Conservation (phyloP, 371 early-diverging fungal species). For the Apophysomyces elegans region DNA sequence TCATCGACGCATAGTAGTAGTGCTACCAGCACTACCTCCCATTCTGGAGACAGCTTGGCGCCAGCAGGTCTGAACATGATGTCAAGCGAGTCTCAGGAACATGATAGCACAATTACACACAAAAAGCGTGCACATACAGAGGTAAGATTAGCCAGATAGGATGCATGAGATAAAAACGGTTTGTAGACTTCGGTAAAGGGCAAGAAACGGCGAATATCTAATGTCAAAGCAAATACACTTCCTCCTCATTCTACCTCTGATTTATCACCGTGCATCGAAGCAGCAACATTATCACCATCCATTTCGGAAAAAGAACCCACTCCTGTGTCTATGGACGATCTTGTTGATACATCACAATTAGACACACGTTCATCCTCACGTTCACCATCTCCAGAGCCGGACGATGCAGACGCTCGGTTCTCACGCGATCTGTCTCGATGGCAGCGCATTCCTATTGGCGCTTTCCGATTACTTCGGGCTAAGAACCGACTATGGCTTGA, state of each 20-base stretch:
- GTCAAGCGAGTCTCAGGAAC: conserved; percentile 6
- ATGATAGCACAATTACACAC: neutral
- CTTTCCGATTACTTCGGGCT: conserved; percentile 55
- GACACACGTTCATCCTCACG: conserved; percentile 55
- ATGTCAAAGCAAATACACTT: neutral
- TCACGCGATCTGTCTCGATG: conserved; percentile 61
- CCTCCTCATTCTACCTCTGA: neutral
- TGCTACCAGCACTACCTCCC: neutral
- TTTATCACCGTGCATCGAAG: neutral
- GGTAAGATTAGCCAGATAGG: neutral
- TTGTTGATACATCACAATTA: conserved; percentile 61
- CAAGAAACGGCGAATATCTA: conserved; percentile 20
- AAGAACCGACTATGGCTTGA: conserved; percentile 52
- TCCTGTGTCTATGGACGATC: conserved; percentile 62
- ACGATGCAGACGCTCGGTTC: conserved; percentile 42
- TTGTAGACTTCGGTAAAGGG: conserved; percentile 13
- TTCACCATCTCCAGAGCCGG: conserved; percentile 55
- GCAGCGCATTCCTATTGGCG: conserved; percentile 67
- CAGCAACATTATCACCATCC: conserved; percentile 10
- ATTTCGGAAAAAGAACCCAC: conserved; percentile 16
- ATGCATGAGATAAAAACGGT: neutral
- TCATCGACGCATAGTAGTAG: neutral
- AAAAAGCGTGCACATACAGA: conserved; percentile 13
- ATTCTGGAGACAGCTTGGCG: conserved; percentile 3
- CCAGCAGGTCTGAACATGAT: conserved; percentile 10